Conservation (phyloP, 176 grass and related monocot species). For the Chloris gayana region DNA sequence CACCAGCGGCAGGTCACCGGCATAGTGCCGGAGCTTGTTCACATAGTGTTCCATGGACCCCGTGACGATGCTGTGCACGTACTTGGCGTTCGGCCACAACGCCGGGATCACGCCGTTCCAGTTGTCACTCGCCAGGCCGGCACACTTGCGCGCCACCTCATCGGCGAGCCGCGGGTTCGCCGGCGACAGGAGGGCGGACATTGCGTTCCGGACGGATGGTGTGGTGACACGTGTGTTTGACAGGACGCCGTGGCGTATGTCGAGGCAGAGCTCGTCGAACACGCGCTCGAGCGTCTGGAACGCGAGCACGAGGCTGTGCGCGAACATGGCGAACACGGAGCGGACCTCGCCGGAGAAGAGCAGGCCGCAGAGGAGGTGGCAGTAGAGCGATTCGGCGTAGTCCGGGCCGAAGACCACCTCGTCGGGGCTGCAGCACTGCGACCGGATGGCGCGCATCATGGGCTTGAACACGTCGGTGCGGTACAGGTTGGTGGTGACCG, state of each 20-base stretch:
- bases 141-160: slow-evolving; percentile 53
- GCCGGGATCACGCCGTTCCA: slow-evolving; percentile 94
- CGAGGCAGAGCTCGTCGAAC: slow-evolving; percentile 71
- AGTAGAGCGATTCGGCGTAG: slow-evolving; percentile 83
- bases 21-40: slow-evolving; percentile 84
- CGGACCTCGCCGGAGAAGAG: slow-evolving; percentile 60
- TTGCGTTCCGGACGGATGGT: slow-evolving; percentile 48
- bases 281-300: slow-evolving; percentile 80
- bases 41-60: slow-evolving; percentile 92
- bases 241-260: slow-evolving; percentile 61
- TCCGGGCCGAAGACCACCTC: slow-evolving; percentile 81
- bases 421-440: slow-evolving; percentile 69
- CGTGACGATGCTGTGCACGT: slow-evolving; percentile 89
- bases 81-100: slow-evolving; percentile 78
- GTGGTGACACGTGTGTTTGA: slow-evolving; percentile 50
- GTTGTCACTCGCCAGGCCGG: slow-evolving; percentile 47
- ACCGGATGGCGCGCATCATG: slow-evolving; percentile 71
- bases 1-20: slow-evolving; percentile 65
- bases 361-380: slow-evolving; percentile 87
- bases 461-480: slow-evolving; percentile 40
- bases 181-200: slow-evolving; percentile 51
- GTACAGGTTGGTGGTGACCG: slow-evolving; percentile 79
- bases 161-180: slow-evolving; percentile 60
- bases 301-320: slow-evolving; percentile 79
- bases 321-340: slow-evolving; percentile 75